Evolutionary conservation across 169 alveolate species (phyloP).

Genomic region (Toxoplasma gondii): DNA sequence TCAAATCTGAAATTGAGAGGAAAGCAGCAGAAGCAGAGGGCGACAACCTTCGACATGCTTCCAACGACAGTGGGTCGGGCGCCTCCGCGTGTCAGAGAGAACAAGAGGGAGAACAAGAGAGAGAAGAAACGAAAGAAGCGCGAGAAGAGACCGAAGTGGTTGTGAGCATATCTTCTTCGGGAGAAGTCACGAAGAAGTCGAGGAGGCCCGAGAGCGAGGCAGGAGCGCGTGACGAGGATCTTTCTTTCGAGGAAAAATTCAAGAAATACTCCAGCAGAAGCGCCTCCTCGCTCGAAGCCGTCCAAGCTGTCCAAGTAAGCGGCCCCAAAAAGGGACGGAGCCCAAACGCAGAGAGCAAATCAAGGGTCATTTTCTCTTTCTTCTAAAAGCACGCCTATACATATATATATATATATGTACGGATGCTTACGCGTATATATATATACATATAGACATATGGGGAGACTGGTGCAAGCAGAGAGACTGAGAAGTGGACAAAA

Average conservation of each 20-base stretch:
- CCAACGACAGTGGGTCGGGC: background rate
- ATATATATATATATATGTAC: too few species aligned
- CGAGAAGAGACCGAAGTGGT: background rate
- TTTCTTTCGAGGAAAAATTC: constrained; percentile 40
- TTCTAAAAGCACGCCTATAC: too few species aligned
- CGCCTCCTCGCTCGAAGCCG: constrained; percentile 34
- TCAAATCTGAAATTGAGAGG: background rate
- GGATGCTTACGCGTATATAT: too few species aligned
- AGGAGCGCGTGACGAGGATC: background rate
- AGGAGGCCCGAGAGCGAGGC: background rate
- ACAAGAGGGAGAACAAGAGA: background rate
- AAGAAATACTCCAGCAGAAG: background rate
- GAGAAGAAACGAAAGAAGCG: too few species aligned
- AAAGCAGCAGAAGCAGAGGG: background rate
- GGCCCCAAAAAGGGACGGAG: background rate
- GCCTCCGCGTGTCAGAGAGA: too few species aligned
- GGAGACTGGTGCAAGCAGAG: too few species aligned
- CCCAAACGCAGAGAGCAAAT: too few species aligned
- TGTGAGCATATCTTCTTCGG: constrained; percentile 35
- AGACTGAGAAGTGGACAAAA: too few species aligned
- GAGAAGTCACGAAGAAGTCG: background rate
- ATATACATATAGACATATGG: too few species aligned
- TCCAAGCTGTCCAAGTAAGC: constrained; percentile 19
- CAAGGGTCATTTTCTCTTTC: too few species aligned
- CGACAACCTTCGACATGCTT: background rate